Percentiles rank a stretch among this genome's conserved stretches.
Evolutionary conservation across 139 green algal species (phyloP).

Genomic region (Tetradesmus lagerheimii): DNA sequence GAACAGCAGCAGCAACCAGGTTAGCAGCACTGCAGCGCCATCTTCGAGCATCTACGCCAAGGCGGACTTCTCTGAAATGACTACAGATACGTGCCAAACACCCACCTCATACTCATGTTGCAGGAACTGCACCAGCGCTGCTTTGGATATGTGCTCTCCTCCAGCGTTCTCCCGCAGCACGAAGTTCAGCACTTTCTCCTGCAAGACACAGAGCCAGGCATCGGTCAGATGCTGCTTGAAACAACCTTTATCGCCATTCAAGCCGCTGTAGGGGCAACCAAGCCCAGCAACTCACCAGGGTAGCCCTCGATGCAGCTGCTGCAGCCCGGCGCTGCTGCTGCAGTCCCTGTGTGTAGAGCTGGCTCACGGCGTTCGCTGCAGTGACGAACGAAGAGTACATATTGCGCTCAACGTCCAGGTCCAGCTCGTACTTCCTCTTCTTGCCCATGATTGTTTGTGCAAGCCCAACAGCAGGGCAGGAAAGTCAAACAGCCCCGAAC

Average conservation of each 20-base stretch:
- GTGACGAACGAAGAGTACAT: conserved; percentile 70
- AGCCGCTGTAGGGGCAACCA: neutral
- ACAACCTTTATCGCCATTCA: neutral
- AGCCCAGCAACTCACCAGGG: conserved; percentile 62
- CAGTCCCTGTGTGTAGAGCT: conserved; percentile 74
- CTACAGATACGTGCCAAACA: neutral
- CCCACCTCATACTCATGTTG: conserved; percentile 81
- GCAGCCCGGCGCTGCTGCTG: conserved; percentile 64
- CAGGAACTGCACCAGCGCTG: conserved; percentile 71
- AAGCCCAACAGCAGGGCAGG: neutral
- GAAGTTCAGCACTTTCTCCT: conserved; percentile 73
- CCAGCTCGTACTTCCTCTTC: conserved; percentile 67
- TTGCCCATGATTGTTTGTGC: conserved; percentile 57
- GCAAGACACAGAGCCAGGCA: neutral
- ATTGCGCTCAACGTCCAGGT: conserved; percentile 66
- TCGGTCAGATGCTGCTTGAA: neutral
- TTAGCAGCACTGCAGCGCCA: neutral
- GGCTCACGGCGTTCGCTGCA: conserved; percentile 77
- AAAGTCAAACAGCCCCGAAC: neutral
- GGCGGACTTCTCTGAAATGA: neutral
- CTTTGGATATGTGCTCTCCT: conserved; percentile 64
- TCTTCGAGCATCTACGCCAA: neutral
- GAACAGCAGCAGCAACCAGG: neutral
- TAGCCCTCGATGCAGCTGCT: conserved; percentile 62
- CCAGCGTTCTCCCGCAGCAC: conserved; percentile 66